Conservation (phyloP, 306 rosid genomes). For the Vachellia collinsii region DNA sequence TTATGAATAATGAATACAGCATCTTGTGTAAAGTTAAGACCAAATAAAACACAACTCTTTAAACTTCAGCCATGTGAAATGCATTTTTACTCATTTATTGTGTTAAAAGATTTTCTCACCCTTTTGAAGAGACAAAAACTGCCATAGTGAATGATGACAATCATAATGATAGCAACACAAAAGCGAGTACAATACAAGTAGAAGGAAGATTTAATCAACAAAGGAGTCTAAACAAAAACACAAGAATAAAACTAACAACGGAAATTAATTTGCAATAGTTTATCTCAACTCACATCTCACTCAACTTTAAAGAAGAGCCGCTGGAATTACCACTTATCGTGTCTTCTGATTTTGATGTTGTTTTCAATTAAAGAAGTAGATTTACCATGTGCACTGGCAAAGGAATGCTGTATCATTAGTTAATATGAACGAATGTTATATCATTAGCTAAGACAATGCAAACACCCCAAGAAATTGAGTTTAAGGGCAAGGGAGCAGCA, state of each 20-base stretch:
- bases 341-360: constrained; percentile 7
- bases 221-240: not conserved
- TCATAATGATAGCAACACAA: constrained; percentile 11
- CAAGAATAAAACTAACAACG: not conserved
- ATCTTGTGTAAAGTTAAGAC: constrained; percentile 49
- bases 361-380: not conserved
- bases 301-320: not conserved
- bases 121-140: constrained; percentile 14
- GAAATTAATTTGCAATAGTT: not conserved
- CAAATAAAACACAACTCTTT: constrained; percentile 37
- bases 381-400: too few relatives aligned
- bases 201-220: not conserved
- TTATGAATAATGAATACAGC: constrained; percentile 42
- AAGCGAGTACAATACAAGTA: constrained; percentile 1
- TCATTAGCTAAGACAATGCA: not conserved
- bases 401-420: too few relatives aligned
- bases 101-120: not conserved
- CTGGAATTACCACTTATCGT: constrained; percentile 12
- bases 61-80: constrained; percentile 32
- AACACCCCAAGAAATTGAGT: not conserved
- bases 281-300: not conserved
- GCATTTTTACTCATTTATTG: constrained; percentile 3
- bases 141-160: constrained; percentile 27
- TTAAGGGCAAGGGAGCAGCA: not conserved
- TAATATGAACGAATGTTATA: not conserved